Evolutionary conservation across 169 alveolate species (phyloP), one percentile per base, ranked within the genome.

Genomic region (Plasmodium knowlesi): DNA sequence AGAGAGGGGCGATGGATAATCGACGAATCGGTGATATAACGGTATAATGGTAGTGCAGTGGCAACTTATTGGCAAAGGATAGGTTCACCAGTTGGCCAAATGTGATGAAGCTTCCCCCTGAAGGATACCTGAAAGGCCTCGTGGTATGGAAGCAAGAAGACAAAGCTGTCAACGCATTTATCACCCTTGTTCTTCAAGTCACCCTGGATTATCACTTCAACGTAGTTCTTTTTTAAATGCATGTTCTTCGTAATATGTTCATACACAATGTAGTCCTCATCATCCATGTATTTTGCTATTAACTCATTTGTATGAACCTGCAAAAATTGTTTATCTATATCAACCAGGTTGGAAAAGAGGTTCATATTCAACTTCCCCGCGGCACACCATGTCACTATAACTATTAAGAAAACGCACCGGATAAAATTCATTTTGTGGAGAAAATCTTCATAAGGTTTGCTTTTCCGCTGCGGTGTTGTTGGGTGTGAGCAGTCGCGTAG

Each of bases 51-150:
- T 14, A 16, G 14, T 3, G 8, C n/a, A 14, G 6, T 12, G 22
- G 1, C 1, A 12, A 50, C 5, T 6, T 0, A 50, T 0, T 22
- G 61, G 61, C 14, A 6, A 50, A 0, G 8, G n/a, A 9, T 3
- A 16, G 57, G n/a, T 12, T 16, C 9, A 4, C 0, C 53, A 39
- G 46, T 9, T 39, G 0, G 46, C 46, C 46, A 39, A 2, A 4
- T 4, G 46, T 3, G 53, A 41, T 5, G 53, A 14, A 5, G 53
- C 61, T 22, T 14, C 61, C 61, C 61, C 19, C 61, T 50, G 3
- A 9, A 50, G 61, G 61, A 22, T 43, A 88, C 94, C 84, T 88
- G 94, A 28, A 76, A 88, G 9, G 94, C 94, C 71, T 88, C 94
- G 46, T 88, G 94, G 82, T 88, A 88, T 5, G 94, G 94, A 22